Evolutionary conservation across 768 basidiomycete genomes (phyloP).

Genomic region (Lentinus tigrinus): DNA sequence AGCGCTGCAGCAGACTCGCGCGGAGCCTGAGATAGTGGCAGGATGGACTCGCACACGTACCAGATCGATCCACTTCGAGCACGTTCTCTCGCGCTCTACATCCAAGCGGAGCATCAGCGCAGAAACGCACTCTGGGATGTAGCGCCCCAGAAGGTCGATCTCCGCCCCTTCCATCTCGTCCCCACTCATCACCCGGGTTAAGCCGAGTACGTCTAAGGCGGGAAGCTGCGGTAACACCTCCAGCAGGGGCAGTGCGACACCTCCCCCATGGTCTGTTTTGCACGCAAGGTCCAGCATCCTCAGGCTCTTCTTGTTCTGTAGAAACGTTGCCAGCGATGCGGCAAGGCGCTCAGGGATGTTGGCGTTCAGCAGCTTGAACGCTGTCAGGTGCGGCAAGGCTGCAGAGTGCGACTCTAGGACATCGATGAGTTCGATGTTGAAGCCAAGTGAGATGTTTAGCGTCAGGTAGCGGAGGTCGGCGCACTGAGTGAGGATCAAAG

Average conservation of each 20-base stretch:
- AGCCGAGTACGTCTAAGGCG: background rate
- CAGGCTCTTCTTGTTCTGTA: no score
- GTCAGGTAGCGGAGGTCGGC: background rate
- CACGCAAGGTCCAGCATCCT: no score
- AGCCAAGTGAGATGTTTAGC: background rate
- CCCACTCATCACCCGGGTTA: background rate
- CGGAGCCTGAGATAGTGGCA: background rate
- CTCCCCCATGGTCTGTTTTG: no score
- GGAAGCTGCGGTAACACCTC: background rate
- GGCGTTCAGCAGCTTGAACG: no score
- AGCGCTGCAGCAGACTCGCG: background rate
- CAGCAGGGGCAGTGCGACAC: background rate
- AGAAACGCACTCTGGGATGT: background rate
- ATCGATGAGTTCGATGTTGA: background rate
- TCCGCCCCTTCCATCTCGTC: background rate
- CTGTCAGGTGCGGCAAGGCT: background rate
- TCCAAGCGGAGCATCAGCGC: background rate
- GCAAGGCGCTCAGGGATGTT: no score
- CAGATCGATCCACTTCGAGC: background rate
- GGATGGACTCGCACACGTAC: background rate
- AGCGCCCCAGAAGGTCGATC: background rate
- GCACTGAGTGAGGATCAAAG: background rate
- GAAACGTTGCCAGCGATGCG: no score
- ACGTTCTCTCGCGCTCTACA: no score
- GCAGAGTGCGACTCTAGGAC: background rate